phyloP scores from a whole-genome alignment of 169 alveolate genomes.

The Plasmodium gallinaceum region DNA sequence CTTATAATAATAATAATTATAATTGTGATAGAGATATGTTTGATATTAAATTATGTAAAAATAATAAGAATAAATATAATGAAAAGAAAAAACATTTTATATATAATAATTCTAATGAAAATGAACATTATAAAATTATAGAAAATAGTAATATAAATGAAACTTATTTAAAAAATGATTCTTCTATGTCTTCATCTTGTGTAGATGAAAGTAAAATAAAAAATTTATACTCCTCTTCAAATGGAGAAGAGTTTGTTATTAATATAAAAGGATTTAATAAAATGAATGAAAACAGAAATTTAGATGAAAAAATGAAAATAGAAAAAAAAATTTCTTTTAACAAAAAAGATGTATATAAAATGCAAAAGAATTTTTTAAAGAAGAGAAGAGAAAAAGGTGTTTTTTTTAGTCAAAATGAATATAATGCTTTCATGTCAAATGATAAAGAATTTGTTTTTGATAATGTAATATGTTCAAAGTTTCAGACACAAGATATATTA shows the following conservation, averaged over 20 bases:
- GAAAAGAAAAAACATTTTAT: too few species aligned
- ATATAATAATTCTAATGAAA: too few species aligned
- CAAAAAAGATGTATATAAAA: background rate
- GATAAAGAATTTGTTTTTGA: conserved; percentile 9
- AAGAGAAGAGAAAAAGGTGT: background rate
- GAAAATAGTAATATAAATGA: conserved; percentile 5
- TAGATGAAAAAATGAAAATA: background rate
- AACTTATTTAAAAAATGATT: background rate
- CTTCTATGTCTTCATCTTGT: background rate
- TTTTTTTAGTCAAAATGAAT: conserved; percentile 22
- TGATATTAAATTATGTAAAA: too few species aligned
- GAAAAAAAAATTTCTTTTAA: background rate
- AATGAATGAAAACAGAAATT: background rate
- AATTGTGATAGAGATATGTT: too few species aligned
- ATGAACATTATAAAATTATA: background rate
- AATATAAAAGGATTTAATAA: conserved; percentile 9
- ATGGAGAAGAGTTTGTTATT: conserved; percentile 2
- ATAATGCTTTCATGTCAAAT: background rate
- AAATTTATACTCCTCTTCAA: background rate
- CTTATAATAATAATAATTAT: too few species aligned
- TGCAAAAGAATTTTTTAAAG: background rate
- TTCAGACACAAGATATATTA: conserved; percentile 8
- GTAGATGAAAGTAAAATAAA: background rate
- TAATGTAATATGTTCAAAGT: conserved; percentile 5
- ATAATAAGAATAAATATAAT: too few species aligned